Conservation (phyloP, 2,329 filamentous ascomycete species). For the Aureobasidium sp. region DNA sequence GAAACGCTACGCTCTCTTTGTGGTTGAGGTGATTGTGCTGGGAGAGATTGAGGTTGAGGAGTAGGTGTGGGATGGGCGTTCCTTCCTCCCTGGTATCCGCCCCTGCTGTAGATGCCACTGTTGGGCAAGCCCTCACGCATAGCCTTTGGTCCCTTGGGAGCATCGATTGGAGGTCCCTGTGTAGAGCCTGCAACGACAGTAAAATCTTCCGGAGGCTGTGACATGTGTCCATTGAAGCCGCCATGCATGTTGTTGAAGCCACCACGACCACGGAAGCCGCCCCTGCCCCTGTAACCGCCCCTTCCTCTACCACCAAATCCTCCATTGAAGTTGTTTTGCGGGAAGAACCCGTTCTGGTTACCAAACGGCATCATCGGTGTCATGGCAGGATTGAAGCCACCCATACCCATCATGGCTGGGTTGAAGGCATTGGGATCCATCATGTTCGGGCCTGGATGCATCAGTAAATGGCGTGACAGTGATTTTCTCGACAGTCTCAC, state of each 20-base stretch:
- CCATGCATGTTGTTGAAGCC: constrained; percentile 22
- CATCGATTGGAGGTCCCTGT: constrained; percentile 38
- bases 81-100: constrained; percentile 21
- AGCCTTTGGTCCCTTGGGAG: constrained; percentile 87
- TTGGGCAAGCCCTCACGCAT: constrained; percentile 87
- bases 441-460: not conserved
- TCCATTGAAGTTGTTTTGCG: constrained; percentile 3
- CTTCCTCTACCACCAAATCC: constrained; percentile 12
- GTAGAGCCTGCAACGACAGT: constrained; percentile 14
- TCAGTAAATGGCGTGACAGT: not conserved
- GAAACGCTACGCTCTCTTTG: constrained; percentile 19
- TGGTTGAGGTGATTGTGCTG: constrained; percentile 10
- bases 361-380: constrained; percentile 5
- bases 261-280: constrained; percentile 37
- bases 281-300: constrained; percentile 35
- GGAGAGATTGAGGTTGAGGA: constrained; percentile 11
- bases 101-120: constrained; percentile 63
- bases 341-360: constrained; percentile 10
- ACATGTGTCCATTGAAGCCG: constrained; percentile 19
- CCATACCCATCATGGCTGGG: constrained; percentile 6
- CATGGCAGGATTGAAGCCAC: constrained; percentile 9
- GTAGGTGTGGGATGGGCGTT: constrained; percentile 31
- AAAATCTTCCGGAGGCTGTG: constrained; percentile 7
- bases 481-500: not conserved
- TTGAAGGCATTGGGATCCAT: constrained; percentile 4